These are phyloP conservation scores for Kwoniella botswanensis DNA, from an alignment of 768 basidiomycete species.

Conservation along the genomic window DNA sequence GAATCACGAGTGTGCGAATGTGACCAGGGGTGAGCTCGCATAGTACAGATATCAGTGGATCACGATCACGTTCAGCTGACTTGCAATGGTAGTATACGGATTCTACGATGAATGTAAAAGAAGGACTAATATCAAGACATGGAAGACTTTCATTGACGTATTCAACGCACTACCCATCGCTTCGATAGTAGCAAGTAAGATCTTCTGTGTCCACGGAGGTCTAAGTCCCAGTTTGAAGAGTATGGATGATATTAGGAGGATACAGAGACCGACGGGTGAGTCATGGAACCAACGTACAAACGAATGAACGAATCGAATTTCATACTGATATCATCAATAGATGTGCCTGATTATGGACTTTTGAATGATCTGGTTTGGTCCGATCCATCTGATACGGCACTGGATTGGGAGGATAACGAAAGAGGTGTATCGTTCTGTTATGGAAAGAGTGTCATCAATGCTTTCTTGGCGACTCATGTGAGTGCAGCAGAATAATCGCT, in stretches of 20 bases:
- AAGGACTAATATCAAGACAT: constrained; percentile 98
- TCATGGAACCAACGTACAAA: neutral
- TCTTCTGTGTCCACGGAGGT: constrained; percentile 98
- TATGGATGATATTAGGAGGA: constrained; percentile 99
- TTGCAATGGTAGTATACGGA: constrained; percentile 75
- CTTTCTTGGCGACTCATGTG: constrained; percentile 71
- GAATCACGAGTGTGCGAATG: constrained; percentile 99
- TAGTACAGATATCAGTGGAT: neutral
- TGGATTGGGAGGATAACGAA: constrained; percentile 99
- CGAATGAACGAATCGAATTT: too few relatives aligned
- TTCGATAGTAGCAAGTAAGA: constrained; percentile 97
- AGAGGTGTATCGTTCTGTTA: constrained; percentile 99
- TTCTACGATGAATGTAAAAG: constrained; percentile 99
- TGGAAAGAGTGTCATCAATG: constrained; percentile 95
- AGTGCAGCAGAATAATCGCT: constrained; percentile 26
- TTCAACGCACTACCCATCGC: constrained; percentile 99
- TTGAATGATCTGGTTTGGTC: constrained; percentile 98
- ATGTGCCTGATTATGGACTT: constrained; percentile 97
- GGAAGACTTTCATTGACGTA: constrained; percentile 99
- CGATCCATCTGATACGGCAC: constrained; percentile 94
- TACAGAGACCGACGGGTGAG: constrained; percentile 82
- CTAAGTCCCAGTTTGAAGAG: constrained; percentile 67
- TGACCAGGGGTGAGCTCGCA: constrained; percentile 81
- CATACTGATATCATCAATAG: constrained; percentile 54
- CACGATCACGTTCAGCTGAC: neutral